Base-by-base conservation (phyloP, 805 yeast genomes). In the Candida namnaoensis region DNA sequence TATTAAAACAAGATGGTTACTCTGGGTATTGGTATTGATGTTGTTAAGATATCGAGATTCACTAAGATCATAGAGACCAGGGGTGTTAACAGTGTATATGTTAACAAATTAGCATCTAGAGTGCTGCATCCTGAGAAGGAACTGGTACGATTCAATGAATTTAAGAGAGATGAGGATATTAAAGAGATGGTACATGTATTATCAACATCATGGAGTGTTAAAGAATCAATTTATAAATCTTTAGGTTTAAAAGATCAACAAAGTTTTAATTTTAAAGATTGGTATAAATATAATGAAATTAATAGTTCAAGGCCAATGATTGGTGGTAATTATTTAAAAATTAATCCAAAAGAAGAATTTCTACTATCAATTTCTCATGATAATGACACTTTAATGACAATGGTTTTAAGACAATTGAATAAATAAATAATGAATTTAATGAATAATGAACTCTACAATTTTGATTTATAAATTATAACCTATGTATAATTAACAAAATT, bases 191-290 rank as follows among this genome's bases (percentile, higher is more conserved):
- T 64, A 9, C 33, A 30, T 30, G 2, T 30, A 9, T 11, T 30
- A 13, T 30, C 33, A 30, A 30, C 33, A 11, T 9, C 33, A 15
- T 85, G 95, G 95, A 80, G 88, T 9, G 63, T 74, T 8, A 85
- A 85, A 48, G 95, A 85, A 51, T 90, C 93, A 1, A 52, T 82
- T 8, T 85, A 65, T 56, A 85, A 85, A 56, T 67, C 80, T 0
- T 56, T 85, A 43, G 74, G 69, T 38, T 40, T 50, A 1, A 46
- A 45, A 4, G 74, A 72, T 34, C 93, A 85, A 55, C 39, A 39
- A n/a, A 7, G 7, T 2, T 83, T 82, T 52, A 56, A 53, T 26
- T 82, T 85, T 64, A 69, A 63, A 7, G 56, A 75, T 5, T 85
- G 93, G 88, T 76, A 65, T 52, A 71, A 78, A 36, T 37, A 36